phyloP scores from a whole-genome alignment of 495 filamentous ascomycete genomes.

The Bathelium albidoporum region DNA sequence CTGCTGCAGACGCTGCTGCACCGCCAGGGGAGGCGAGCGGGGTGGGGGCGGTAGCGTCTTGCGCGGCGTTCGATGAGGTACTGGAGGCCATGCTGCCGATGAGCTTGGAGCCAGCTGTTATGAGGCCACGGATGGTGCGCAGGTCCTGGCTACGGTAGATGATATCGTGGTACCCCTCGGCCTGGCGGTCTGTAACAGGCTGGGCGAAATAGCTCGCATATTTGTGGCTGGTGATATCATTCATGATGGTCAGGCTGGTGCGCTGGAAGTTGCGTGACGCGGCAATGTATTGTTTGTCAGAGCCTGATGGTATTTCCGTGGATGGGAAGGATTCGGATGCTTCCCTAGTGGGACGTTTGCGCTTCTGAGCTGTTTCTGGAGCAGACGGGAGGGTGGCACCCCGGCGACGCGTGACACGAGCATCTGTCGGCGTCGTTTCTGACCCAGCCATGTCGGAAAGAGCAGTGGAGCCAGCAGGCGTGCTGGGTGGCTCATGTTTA shows the following conservation, averaged over 20 bases:
- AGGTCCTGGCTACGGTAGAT: constrained; percentile 82
- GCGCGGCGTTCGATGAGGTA: no score
- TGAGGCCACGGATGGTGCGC: constrained; percentile 75
- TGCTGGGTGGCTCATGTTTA: constrained; percentile 57
- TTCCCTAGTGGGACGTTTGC: constrained; percentile 34
- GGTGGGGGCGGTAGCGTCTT: constrained; percentile 24
- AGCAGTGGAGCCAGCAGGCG: constrained; percentile 38
- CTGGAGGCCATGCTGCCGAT: constrained; percentile 49
- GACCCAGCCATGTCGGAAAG: constrained; percentile 19
- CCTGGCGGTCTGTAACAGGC: constrained; percentile 73
- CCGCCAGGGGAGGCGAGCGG: constrained; percentile 35
- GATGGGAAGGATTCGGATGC: constrained; percentile 28
- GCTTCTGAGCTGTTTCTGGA: constrained; percentile 18
- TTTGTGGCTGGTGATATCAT: constrained; percentile 75
- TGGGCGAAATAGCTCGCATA: constrained; percentile 79
- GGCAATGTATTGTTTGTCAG: constrained; percentile 15
- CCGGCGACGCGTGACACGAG: constrained; percentile 22
- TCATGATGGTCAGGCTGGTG: constrained; percentile 67
- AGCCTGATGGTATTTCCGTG: constrained; percentile 5
- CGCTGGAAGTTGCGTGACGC: constrained; percentile 59
- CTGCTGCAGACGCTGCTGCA: constrained; percentile 37
- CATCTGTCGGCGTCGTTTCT: constrained; percentile 16
- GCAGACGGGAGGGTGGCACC: constrained; percentile 20
- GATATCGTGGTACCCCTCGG: constrained; percentile 78
- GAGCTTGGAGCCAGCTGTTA: constrained; percentile 65